phyloP scores from a whole-genome alignment of 2,329 filamentous ascomycete species.

The Tricladium varicosporioides region DNA sequence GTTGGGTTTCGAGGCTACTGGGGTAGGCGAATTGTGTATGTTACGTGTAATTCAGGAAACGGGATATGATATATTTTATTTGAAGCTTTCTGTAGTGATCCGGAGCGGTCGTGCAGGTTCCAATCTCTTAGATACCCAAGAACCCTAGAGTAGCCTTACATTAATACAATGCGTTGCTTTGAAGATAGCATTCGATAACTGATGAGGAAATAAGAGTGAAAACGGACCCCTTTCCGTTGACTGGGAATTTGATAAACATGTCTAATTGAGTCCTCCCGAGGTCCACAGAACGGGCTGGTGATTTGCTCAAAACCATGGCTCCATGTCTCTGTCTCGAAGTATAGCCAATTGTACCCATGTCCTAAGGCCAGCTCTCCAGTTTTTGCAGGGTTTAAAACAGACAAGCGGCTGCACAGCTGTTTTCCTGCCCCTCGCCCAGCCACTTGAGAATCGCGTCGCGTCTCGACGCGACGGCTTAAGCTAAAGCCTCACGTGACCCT shows the following conservation, averaged over 20 bases:
- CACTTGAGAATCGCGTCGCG: not conserved
- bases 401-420: too few relatives aligned
- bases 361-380: too few relatives aligned
- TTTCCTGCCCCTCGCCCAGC: not conserved
- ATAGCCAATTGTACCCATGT: too few relatives aligned
- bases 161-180: not conserved
- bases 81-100: not conserved
- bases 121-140: not conserved
- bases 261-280: not conserved
- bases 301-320: not conserved
- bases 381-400: too few relatives aligned
- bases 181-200: not conserved
- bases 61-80: not conserved
- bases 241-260: not conserved
- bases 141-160: not conserved
- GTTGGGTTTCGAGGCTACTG: not conserved
- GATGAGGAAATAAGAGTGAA: not conserved
- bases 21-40: not conserved
- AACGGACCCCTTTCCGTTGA: too few relatives aligned
- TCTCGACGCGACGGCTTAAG: not conserved
- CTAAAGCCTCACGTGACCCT: not conserved
- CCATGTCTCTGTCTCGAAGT: not conserved
- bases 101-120: too few relatives aligned
- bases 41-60: not conserved
- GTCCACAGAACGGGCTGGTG: not conserved